Evolutionary conservation across 2,329 filamentous ascomycete species (phyloP).

Genomic region (Spiromastix sp.): DNA sequence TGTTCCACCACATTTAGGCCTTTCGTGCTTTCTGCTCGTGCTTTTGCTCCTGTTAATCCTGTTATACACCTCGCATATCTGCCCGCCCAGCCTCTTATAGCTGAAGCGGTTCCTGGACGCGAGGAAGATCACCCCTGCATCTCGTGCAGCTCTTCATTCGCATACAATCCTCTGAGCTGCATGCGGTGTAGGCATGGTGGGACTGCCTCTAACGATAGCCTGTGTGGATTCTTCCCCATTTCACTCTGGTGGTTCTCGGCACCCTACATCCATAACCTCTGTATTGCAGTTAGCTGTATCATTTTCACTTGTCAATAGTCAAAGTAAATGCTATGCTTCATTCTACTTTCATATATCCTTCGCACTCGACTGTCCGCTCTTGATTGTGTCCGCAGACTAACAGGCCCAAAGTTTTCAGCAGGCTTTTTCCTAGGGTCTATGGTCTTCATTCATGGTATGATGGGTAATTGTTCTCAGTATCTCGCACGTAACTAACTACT

Average conservation of each 20-base stretch:
- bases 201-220: conserved; percentile 61
- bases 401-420: conserved; percentile 30
- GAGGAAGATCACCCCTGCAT: conserved; percentile 71
- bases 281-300: neutral
- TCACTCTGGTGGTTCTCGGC: conserved; percentile 52
- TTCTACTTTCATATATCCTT: too few species aligned
- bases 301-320: too few species aligned
- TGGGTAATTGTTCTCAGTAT: neutral
- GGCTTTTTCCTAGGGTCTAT: conserved; percentile 23
- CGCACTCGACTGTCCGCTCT: conserved; percentile 10
- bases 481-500: neutral
- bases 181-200: conserved; percentile 65
- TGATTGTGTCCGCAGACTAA: conserved; percentile 18
- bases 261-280: conserved; percentile 45
- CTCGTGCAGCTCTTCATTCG: conserved; percentile 55
- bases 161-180: conserved; percentile 50
- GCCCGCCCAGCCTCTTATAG: conserved; percentile 63
- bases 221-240: conserved; percentile 38
- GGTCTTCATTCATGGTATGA: conserved; percentile 31
- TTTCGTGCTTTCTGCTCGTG: conserved; percentile 14
- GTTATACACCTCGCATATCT: conserved; percentile 57
- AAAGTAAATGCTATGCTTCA: too few species aligned
- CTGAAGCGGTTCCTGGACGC: conserved; percentile 76
- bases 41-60: conserved; percentile 8
- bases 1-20: conserved; percentile 7